These are phyloP conservation scores for Aspergillus oerlinghausenensis DNA, from an alignment of 2,329 filamentous ascomycete genomes.

Conservation along the genomic window DNA sequence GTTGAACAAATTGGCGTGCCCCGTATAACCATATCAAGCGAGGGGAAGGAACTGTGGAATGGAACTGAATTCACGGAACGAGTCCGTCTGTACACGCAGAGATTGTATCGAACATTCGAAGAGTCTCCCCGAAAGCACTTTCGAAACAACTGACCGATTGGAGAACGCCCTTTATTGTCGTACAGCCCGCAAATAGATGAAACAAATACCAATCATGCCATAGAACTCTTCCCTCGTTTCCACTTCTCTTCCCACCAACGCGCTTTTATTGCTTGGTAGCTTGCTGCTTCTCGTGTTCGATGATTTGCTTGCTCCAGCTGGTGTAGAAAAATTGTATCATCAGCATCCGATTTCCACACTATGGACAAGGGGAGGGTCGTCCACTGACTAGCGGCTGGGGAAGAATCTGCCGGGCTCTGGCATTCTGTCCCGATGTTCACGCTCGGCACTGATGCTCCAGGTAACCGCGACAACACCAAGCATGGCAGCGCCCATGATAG, in stretches of 20 bases:
- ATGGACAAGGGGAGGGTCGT: conserved; percentile 4
- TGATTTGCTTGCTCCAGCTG: conserved; percentile 69
- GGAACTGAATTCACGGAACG: conserved; percentile 41
- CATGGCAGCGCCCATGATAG: conserved; percentile 65
- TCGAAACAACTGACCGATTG: conserved; percentile 33
- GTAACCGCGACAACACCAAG: conserved; percentile 63
- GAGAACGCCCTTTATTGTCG: conserved; percentile 35
- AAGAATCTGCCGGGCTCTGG: conserved; percentile 74
- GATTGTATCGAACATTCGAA: conserved; percentile 37
- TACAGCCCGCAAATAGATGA: conserved; percentile 34
- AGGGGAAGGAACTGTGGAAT: conserved; percentile 42
- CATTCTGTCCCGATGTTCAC: conserved; percentile 69
- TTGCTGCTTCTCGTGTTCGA: conserved; percentile 58
- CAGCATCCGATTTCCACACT: conserved; percentile 8
- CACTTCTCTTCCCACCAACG: conserved; percentile 4
- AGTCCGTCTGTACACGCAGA: conserved; percentile 41
- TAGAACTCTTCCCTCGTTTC: conserved; percentile 15
- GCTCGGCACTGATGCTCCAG: conserved; percentile 69
- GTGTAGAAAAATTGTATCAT: conserved; percentile 12
- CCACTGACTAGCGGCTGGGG: conserved; percentile 74
- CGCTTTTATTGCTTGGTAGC: conserved; percentile 37
- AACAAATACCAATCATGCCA: conserved; percentile 27
- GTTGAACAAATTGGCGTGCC: conserved; percentile 94
- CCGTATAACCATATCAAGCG: conserved; percentile 23
- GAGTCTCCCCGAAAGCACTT: conserved; percentile 35